These are phyloP conservation scores for Zoysia pacifica DNA, from an alignment of 176 grass and related monocot species.

Conservation along the genomic window DNA sequence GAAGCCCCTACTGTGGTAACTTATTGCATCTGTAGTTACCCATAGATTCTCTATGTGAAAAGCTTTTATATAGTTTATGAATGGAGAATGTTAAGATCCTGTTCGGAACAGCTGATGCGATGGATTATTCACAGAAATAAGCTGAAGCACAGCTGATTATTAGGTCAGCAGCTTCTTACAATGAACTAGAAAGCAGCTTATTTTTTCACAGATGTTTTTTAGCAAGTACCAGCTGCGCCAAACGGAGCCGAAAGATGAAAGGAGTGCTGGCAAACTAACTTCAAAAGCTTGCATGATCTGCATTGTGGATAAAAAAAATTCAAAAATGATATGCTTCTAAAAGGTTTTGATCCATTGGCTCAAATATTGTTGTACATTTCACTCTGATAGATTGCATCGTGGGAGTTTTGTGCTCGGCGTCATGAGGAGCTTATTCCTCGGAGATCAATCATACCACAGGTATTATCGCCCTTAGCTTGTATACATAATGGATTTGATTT, in stretches of 20 bases:
- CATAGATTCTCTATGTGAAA: neutral
- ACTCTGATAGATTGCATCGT: conserved; percentile 81
- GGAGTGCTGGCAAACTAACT: neutral
- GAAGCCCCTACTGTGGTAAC: too few relatives aligned
- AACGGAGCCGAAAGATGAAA: neutral
- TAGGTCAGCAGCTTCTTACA: too few relatives aligned
- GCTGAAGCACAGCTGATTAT: too few relatives aligned
- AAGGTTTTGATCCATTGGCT: neutral
- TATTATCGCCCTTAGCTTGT: conserved; percentile 26
- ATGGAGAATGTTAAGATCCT: neutral
- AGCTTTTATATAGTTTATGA: neutral
- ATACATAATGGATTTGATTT: conserved; percentile 7
- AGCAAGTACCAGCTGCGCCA: too few relatives aligned
- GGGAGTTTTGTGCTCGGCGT: conserved; percentile 95
- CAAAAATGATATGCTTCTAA: neutral
- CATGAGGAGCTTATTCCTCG: conserved; percentile 98
- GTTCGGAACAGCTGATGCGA: too few relatives aligned
- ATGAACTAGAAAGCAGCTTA: too few relatives aligned
- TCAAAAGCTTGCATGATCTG: neutral
- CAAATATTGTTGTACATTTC: conserved; percentile 21
- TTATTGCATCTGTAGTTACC: too few relatives aligned
- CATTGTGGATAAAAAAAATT: neutral
- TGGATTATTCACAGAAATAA: too few relatives aligned
- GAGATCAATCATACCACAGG: conserved; percentile 95
- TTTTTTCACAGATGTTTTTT: too few relatives aligned